phyloP scores from a whole-genome alignment of 2,329 filamentous ascomycete genomes.

The Penicillium crustosum region DNA sequence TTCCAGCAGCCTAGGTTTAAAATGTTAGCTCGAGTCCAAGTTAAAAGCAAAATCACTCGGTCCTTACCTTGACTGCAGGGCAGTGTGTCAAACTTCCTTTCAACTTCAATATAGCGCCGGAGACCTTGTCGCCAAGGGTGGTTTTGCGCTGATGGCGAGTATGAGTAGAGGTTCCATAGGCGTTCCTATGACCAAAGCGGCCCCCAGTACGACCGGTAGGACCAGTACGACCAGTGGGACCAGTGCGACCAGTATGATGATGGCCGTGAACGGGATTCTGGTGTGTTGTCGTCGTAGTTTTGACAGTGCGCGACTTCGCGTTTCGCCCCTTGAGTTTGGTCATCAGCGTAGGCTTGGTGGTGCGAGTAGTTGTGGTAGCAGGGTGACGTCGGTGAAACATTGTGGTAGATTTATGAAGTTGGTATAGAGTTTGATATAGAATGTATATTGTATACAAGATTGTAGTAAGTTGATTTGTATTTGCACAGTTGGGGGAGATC shows the following conservation, averaged over 20 bases:
- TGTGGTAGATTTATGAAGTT: not conserved
- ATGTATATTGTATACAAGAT: not conserved
- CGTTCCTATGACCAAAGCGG: slow-evolving; percentile 9
- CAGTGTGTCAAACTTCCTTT: slow-evolving; percentile 67
- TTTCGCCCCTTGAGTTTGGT: slow-evolving; percentile 51
- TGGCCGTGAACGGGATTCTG: not conserved
- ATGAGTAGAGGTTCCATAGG: slow-evolving; percentile 12
- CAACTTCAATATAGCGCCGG: slow-evolving; percentile 71
- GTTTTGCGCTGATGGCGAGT: slow-evolving; percentile 66
- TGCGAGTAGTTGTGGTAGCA: slow-evolving; percentile 40
- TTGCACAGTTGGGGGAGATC: not conserved
- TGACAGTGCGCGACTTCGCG: slow-evolving; percentile 35
- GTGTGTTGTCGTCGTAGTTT: slow-evolving; percentile 45
- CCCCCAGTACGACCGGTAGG: slow-evolving; percentile 20
- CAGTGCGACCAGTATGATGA: slow-evolving; percentile 4
- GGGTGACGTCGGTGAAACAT: slow-evolving; percentile 24
- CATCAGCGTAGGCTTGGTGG: slow-evolving; percentile 54
- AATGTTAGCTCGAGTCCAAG: not conserved
- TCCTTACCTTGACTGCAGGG: slow-evolving; percentile 63
- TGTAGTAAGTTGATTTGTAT: not conserved
- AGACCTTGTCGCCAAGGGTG: slow-evolving; percentile 73
- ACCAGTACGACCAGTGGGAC: slow-evolving; percentile 26
- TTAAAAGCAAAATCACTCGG: slow-evolving; percentile 25
- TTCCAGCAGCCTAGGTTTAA: slow-evolving; percentile 63
- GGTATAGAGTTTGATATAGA: not conserved